Evolutionary conservation across 2,329 filamentous ascomycete species (phyloP).

Genomic region (Fusarium vanettenii): DNA sequence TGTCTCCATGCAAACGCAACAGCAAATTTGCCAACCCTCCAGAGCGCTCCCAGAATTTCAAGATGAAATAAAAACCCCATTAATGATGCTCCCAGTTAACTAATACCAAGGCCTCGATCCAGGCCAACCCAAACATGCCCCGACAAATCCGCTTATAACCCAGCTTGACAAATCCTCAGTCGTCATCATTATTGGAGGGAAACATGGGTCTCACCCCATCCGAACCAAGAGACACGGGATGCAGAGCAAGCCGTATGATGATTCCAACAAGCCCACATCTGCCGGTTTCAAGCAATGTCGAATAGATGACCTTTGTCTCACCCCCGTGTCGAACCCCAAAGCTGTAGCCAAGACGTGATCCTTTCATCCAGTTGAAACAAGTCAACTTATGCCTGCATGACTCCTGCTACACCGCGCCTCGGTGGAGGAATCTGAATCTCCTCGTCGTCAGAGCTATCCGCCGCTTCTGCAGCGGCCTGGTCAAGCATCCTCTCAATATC

Average conservation of each 20-base stretch:
- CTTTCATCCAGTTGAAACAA: neutral
- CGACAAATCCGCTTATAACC: neutral
- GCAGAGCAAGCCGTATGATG: neutral
- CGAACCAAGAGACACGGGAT: neutral
- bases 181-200: neutral
- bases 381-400: slow-evolving; percentile 43
- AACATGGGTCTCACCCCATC: neutral
- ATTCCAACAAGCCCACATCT: neutral
- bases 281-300: neutral
- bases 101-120: slow-evolving; percentile 9
- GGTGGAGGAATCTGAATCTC: slow-evolving; percentile 63
- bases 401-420: slow-evolving; percentile 44
- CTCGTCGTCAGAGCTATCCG: slow-evolving; percentile 68
- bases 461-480: slow-evolving; percentile 59
- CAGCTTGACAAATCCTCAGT: neutral
- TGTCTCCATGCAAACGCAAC: slow-evolving; percentile 27
- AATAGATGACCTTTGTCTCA: neutral
- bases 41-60: slow-evolving; percentile 22
- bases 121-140: neutral
- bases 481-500: slow-evolving; percentile 71
- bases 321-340: neutral
- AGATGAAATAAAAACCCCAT: neutral
- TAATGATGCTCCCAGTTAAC: slow-evolving; percentile 18
- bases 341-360: neutral
- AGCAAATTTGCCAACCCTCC: slow-evolving; percentile 13